Percentiles rank a stretch among this genome's conserved stretches.
These are phyloP conservation scores for Saprolegnia diclina DNA, from an alignment of 352 stramenopile species.

Conservation along the genomic window DNA sequence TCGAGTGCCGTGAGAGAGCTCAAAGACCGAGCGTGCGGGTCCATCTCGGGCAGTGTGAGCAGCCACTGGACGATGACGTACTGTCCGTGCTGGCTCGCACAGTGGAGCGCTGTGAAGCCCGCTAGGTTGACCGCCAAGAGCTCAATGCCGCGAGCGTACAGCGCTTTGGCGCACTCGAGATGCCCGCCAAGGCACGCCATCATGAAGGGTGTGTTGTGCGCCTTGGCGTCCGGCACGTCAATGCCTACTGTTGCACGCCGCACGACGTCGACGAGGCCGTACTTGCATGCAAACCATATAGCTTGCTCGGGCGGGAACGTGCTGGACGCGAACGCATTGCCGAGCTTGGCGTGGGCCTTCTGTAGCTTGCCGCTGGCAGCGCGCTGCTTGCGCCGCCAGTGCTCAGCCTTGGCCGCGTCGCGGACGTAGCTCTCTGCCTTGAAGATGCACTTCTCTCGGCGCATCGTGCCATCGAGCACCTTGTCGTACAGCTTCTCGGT, in stretches of 20 bases:
- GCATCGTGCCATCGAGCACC: background rate
- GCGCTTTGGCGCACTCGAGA: conserved; percentile 47
- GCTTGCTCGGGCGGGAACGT: conserved; percentile 53
- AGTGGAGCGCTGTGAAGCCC: conserved; percentile 52
- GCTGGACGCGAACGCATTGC: background rate
- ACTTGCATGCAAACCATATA: conserved; percentile 71
- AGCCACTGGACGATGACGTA: conserved; percentile 63
- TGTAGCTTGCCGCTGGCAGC: background rate
- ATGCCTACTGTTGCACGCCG: conserved; percentile 41
- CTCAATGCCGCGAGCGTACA: conserved; percentile 52
- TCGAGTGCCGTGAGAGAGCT: conserved; percentile 40
- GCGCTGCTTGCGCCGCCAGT: background rate
- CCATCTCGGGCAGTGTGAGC: conserved; percentile 43
- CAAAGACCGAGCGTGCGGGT: conserved; percentile 43
- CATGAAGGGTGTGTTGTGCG: conserved; percentile 56
- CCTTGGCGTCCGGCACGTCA: conserved; percentile 39
- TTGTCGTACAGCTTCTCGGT: conserved; percentile 21
- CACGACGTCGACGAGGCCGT: conserved; percentile 48
- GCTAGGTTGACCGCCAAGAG: conserved; percentile 51
- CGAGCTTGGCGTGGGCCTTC: conserved; percentile 6
- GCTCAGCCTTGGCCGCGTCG: background rate
- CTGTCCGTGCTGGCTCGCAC: conserved; percentile 52
- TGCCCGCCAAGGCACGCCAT: conserved; percentile 59
- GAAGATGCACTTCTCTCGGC: conserved; percentile 8
- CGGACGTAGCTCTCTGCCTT: conserved; percentile 1